A percentile compares a stretch with the other conserved stretches of the same genome.
These are phyloP conservation scores for Solanum hybrid DNA, from an alignment of 305 asterid species.

Conservation along the genomic window DNA sequence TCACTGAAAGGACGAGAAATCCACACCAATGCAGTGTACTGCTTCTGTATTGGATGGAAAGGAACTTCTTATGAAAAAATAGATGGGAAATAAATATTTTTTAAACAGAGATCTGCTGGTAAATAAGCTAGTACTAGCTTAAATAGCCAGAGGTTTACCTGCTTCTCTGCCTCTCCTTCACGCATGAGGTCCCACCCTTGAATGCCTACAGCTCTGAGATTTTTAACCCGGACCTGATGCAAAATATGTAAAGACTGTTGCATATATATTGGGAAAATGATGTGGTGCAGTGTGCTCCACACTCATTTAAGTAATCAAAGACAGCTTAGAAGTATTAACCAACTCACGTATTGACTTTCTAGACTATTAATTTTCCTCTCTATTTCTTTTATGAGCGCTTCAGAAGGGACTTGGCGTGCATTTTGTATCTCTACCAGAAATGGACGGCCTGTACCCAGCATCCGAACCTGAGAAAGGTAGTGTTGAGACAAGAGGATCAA, in stretches of 20 bases:
- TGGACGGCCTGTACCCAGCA: slow-evolving; percentile 94
- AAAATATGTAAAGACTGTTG: neutral
- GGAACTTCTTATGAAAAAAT: neutral
- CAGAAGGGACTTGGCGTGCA: slow-evolving; percentile 65
- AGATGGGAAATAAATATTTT: neutral
- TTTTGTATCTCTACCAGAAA: slow-evolving; percentile 84
- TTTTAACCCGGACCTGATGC: slow-evolving; percentile 60
- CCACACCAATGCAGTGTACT: slow-evolving; percentile 89
- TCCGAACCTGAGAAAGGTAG: slow-evolving; percentile 56
- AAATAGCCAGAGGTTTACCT: slow-evolving; percentile 33
- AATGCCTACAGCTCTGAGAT: slow-evolving; percentile 61
- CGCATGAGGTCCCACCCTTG: slow-evolving; percentile 93
- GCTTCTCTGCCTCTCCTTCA: slow-evolving; percentile 97
- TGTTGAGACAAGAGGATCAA: slow-evolving; percentile 2
- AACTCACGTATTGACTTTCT: slow-evolving; percentile 58
- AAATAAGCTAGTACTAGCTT: neutral
- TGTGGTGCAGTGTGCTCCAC: neutral
- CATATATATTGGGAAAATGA: neutral
- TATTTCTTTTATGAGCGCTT: slow-evolving; percentile 51
- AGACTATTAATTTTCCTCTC: slow-evolving; percentile 45
- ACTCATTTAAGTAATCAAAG: neutral
- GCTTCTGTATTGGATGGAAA: slow-evolving; percentile 48
- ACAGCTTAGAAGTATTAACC: slow-evolving; percentile 9
- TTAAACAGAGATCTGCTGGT: neutral
- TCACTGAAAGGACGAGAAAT: slow-evolving; percentile 55